Percentiles rank a stretch among this genome's conserved stretches.
These are phyloP conservation scores for Leucogyrophana mollusca DNA, from an alignment of 768 basidiomycete genomes.

Conservation along the genomic window DNA sequence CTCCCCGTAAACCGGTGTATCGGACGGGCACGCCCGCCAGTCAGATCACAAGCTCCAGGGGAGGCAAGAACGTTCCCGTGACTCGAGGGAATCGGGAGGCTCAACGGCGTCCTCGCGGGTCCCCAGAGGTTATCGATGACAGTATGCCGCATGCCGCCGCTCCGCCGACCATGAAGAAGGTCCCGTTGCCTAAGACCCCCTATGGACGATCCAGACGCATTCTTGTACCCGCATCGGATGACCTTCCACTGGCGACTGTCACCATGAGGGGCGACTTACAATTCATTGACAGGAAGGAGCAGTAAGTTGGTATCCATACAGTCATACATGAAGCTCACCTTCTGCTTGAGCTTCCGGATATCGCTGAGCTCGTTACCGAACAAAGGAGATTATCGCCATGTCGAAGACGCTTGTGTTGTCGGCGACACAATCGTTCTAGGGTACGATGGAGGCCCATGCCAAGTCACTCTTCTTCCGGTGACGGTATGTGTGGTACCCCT, in stretches of 20 bases:
- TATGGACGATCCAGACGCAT: constrained; percentile 32
- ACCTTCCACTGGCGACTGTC: constrained; percentile 39
- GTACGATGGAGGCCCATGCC: constrained; percentile 39
- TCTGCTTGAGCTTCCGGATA: constrained; percentile 31
- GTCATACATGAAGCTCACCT: constrained; percentile 12
- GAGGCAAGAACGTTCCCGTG: too few relatives aligned
- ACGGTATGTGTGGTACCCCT: constrained; percentile 27
- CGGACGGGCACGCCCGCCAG: too few relatives aligned
- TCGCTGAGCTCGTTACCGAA: constrained; percentile 38
- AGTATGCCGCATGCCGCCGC: too few relatives aligned
- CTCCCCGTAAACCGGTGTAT: too few relatives aligned
- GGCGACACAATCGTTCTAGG: constrained; percentile 42
- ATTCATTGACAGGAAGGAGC: constrained; percentile 35
- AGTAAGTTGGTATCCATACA: constrained; percentile 19
- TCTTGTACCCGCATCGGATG: constrained; percentile 21
- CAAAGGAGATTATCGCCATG: constrained; percentile 34
- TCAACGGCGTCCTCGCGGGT: too few relatives aligned
- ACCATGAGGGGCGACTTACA: constrained; percentile 48
- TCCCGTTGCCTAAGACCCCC: constrained; percentile 30
- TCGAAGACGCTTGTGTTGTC: constrained; percentile 46
- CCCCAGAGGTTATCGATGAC: too few relatives aligned
- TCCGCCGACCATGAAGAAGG: too few relatives aligned
- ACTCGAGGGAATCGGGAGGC: too few relatives aligned
- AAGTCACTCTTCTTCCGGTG: constrained; percentile 40
- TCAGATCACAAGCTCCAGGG: too few relatives aligned